Conservation (phyloP, 257 asterid genomes). For the Capsicum chinense region DNA sequence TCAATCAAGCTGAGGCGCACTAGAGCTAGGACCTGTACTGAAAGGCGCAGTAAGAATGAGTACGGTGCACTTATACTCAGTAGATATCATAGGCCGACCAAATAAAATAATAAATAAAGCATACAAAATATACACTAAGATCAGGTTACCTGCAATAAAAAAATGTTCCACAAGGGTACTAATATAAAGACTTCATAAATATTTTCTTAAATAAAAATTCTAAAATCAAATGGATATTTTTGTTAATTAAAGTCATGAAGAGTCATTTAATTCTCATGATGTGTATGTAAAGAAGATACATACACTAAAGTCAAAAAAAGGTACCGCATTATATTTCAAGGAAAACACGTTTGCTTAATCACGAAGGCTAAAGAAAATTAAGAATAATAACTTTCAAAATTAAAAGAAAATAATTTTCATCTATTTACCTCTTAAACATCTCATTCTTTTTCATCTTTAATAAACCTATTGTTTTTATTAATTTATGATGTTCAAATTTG, state of each 20-base stretch:
- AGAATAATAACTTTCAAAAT: not conserved
- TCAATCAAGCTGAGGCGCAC: too few species aligned
- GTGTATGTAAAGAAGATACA: not conserved
- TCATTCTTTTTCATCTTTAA: too few species aligned
- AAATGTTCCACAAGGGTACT: too few species aligned
- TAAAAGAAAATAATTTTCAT: not conserved
- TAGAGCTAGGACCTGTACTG: too few species aligned
- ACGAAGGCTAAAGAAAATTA: conserved; percentile 15
- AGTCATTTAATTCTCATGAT: conserved; percentile 2
- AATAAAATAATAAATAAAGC: too few species aligned
- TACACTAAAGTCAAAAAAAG: not conserved
- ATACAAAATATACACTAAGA: too few species aligned
- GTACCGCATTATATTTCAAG: conserved; percentile 2
- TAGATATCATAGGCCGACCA: too few species aligned
- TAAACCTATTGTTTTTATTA: too few species aligned
- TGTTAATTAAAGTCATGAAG: not conserved
- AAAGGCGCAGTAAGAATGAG: too few species aligned
- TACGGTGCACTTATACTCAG: too few species aligned
- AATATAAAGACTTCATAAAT: not conserved
- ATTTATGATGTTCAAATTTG: too few species aligned
- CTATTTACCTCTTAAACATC: not conserved
- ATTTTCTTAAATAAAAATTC: not conserved
- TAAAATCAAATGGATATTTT: not conserved
- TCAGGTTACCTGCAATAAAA: too few species aligned
- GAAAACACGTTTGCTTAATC: not conserved